Evolutionary conservation across 495 filamentous ascomycete species (phyloP).

Genomic region (Aspergillus leporis): DNA sequence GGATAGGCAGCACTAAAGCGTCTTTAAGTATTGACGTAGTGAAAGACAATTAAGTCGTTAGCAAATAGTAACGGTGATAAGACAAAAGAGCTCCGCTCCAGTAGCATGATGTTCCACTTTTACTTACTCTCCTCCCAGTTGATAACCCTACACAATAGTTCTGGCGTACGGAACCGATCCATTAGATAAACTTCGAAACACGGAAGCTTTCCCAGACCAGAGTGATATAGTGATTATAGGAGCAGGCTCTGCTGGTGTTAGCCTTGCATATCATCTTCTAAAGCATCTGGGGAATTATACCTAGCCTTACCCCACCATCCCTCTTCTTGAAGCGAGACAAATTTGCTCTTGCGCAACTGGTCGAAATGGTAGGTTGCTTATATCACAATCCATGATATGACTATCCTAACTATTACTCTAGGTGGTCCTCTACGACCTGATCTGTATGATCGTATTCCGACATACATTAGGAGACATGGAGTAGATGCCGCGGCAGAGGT

Average conservation of each 20-base stretch:
- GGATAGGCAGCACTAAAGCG: neutral
- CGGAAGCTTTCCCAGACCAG: slow-evolving; percentile 44
- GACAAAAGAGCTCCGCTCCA: neutral
- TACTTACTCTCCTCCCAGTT: slow-evolving; percentile 12
- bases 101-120: neutral
- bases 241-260: slow-evolving; percentile 67
- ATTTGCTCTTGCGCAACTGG: slow-evolving; percentile 47
- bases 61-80: neutral
- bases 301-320: slow-evolving; percentile 24
- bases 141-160: slow-evolving; percentile 63
- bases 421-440: slow-evolving; percentile 42
- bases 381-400: neutral
- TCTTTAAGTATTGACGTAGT: neutral
- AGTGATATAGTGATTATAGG: slow-evolving; percentile 70
- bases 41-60: neutral
- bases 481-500: slow-evolving; percentile 31
- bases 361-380: slow-evolving; percentile 32
- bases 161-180: slow-evolving; percentile 61
- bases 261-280: slow-evolving; percentile 62
- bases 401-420: slow-evolving; percentile 9
- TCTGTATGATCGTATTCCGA: slow-evolving; percentile 31
- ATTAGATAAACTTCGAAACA: slow-evolving; percentile 55
- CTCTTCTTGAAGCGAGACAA: slow-evolving; percentile 42
- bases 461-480: slow-evolving; percentile 29
- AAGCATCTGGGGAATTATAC: slow-evolving; percentile 20